Evolutionary conservation across 1,139 yeast genomes (phyloP), one percentile per base, ranked within the genome.

Genomic region (Debaryomycetaceae sp.): DNA sequence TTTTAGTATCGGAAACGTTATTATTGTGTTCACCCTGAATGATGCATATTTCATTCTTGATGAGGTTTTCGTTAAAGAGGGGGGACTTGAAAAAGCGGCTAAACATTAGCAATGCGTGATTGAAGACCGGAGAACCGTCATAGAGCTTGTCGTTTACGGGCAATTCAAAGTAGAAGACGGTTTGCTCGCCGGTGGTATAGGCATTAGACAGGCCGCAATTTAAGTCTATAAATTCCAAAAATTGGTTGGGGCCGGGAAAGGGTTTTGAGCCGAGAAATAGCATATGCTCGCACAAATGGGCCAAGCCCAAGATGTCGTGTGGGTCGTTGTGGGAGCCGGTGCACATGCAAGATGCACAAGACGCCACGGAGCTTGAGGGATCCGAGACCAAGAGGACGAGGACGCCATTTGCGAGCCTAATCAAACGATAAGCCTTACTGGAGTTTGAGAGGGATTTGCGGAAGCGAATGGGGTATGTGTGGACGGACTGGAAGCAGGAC

Each of bases 231-330:
- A 51, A 37, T 13, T 63, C 63, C 29, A 66, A 63, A 34, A 72
- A 71, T 15, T 48, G 44, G 27, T 59, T 62, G 0, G 71, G 62
- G 14, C 56, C 48, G 0, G 82, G 77, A 36, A 51, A 71, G 25
- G 61, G 53, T 33, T 67, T 68, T 0, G 81, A 68, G 1, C 82
- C 81, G 28, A 68, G 58, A 29, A 75, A 63, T 1, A 79, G 38
- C 66, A 73, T 61, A 47, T 80, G 90, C 37, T 80, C 90, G 45
- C 85, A 77, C 25, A 79, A 57, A 51, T 80, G 92, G 0, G 90
- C 87, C 23, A 79, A 39, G 0, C 90, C 90, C 0, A 67, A 66
- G 1, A 65, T 30, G 2, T 57, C 54, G 3, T 51, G 55, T 1
- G 81, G 78, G 39, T 80, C 87, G 30, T 67, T 58, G 41, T 68